phyloP scores from a whole-genome alignment of 1,139 yeast genomes.

The Candida tetrigidarum region DNA sequence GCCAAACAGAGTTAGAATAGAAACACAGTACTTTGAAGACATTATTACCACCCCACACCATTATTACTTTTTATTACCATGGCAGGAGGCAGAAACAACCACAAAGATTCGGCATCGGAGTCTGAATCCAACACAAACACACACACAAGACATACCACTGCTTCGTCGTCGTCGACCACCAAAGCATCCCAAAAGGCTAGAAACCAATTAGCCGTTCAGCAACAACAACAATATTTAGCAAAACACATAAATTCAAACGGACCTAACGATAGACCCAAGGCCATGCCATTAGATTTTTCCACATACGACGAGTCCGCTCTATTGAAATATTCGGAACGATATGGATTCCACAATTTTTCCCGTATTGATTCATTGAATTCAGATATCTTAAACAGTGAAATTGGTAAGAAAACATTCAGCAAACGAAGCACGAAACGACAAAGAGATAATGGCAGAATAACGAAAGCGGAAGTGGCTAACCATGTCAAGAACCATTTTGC shows the following conservation, averaged over 20 bases:
- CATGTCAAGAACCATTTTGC: slow-evolving; percentile 66
- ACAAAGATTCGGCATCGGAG: slow-evolving; percentile 48
- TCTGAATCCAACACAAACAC: slow-evolving; percentile 31
- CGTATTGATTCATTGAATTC: slow-evolving; percentile 61
- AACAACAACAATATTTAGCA: slow-evolving; percentile 61
- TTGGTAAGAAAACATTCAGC: slow-evolving; percentile 65
- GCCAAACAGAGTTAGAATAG: too few species aligned
- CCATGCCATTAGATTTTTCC: slow-evolving; percentile 65
- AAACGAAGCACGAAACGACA: slow-evolving; percentile 32
- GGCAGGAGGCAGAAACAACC: slow-evolving; percentile 11
- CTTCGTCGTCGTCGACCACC: slow-evolving; percentile 20
- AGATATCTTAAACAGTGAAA: slow-evolving; percentile 59
- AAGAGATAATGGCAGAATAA: slow-evolving; percentile 34
- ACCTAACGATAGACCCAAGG: slow-evolving; percentile 53
- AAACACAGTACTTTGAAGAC: too few species aligned
- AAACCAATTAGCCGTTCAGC: slow-evolving; percentile 58
- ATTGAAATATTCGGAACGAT: slow-evolving; percentile 59
- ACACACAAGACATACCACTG: slow-evolving; percentile 10
- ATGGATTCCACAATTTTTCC: slow-evolving; percentile 49
- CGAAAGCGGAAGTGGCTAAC: slow-evolving; percentile 58
- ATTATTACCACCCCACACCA: neutral
- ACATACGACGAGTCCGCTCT: slow-evolving; percentile 56
- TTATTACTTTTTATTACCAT: too few species aligned
- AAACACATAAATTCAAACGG: slow-evolving; percentile 69
- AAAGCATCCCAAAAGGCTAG: slow-evolving; percentile 57